phyloP scores from a whole-genome alignment of 306 rosid species.

The Cicer arietinum region DNA sequence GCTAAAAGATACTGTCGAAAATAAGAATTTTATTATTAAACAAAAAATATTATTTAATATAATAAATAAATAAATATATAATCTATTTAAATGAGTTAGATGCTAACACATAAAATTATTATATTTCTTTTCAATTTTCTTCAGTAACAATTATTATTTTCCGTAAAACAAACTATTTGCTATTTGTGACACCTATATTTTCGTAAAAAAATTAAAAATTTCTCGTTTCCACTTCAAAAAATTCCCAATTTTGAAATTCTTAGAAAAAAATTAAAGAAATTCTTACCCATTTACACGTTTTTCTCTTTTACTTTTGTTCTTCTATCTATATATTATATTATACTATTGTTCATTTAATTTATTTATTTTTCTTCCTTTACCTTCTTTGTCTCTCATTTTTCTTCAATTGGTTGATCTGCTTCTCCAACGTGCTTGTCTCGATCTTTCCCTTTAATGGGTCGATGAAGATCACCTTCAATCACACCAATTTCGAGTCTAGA shows the following conservation, averaged over 20 bases:
- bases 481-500: slow-evolving; percentile 39
- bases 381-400: slow-evolving; percentile 59
- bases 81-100: too few species aligned
- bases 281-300: slow-evolving; percentile 12
- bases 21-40: too few species aligned
- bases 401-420: slow-evolving; percentile 97
- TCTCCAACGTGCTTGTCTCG: slow-evolving; percentile 65
- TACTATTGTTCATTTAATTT: neutral
- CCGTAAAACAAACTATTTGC: neutral
- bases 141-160: neutral
- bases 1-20: too few species aligned
- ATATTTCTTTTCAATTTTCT: too few species aligned
- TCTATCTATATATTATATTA: too few species aligned
- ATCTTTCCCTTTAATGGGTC: slow-evolving; percentile 65
- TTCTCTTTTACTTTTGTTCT: neutral
- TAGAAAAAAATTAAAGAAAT: neutral
- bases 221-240: neutral
- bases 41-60: too few species aligned
- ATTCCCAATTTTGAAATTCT: slow-evolving; percentile 1
- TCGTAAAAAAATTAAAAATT: too few species aligned
- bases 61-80: too few species aligned
- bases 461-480: slow-evolving; percentile 48
- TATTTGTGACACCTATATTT: neutral
- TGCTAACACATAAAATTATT: too few species aligned
- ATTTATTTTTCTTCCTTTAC: slow-evolving; percentile 55